These are phyloP conservation scores for Rosa persica DNA, from an alignment of 306 rosid genomes.

Conservation along the genomic window DNA sequence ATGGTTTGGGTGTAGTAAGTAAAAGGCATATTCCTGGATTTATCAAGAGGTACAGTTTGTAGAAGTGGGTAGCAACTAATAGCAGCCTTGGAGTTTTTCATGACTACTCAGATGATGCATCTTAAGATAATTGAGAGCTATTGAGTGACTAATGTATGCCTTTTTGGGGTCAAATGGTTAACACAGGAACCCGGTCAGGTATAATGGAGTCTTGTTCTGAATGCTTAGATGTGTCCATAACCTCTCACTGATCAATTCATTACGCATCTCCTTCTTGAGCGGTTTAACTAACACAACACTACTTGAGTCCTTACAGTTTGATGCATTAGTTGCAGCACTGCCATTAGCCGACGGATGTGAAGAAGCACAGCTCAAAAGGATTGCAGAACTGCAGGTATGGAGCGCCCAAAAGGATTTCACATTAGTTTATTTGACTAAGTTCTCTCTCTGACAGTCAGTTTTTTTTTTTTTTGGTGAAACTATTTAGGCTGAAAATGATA, in stretches of 20 bases:
- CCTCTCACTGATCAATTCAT: neutral
- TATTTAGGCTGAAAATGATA: slow-evolving; percentile 82
- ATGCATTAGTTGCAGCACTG: slow-evolving; percentile 77
- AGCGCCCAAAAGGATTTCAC: slow-evolving; percentile 9
- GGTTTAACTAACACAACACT: slow-evolving; percentile 9
- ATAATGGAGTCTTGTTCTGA: neutral
- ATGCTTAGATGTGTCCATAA: too few relatives aligned
- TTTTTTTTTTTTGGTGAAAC: neutral
- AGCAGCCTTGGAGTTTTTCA: neutral
- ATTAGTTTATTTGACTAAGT: neutral
- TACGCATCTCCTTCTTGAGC: neutral
- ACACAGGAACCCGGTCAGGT: neutral
- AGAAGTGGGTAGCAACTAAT: neutral
- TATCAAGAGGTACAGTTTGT: neutral
- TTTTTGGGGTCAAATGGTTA: neutral
- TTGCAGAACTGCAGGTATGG: slow-evolving; percentile 77
- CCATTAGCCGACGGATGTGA: slow-evolving; percentile 76
- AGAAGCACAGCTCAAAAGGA: slow-evolving; percentile 74
- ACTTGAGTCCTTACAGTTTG: slow-evolving; percentile 55
- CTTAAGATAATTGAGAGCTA: neutral
- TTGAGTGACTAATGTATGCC: neutral
- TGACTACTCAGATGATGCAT: neutral
- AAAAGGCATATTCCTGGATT: neutral
- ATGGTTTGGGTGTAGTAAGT: neutral
- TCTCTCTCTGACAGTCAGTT: neutral